Evolutionary conservation across 2,329 filamentous ascomycete genomes (phyloP), one percentile per base, ranked within the genome.

Genomic region (Pseudogymnoascus sp.): DNA sequence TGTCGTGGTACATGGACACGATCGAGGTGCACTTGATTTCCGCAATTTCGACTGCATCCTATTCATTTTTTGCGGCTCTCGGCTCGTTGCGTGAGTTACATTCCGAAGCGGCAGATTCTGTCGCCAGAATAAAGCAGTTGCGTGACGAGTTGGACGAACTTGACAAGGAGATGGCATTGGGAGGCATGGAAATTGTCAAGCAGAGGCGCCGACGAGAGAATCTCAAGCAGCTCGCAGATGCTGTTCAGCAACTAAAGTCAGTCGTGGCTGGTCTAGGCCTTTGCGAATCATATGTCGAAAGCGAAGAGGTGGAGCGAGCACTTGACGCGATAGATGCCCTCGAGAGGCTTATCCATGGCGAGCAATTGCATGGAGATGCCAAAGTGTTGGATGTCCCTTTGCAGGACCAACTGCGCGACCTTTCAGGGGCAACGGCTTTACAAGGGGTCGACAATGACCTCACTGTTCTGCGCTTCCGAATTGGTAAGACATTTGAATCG

Each of bases 1-100:
- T 99, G 11, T 97, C 95, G 0, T 99, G 95, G 95, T 99, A 99
- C 75, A 96, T 99, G 92, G 95, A 99, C 74, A 99, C 95, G 0
- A 92, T 99, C 21, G 95, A 99, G 74, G 91, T 99, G 63, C 95
- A 99, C 74, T 80, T 99, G 7, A 97, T 99, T 69, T 91, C 91
- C 33, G 96, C 93, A 0, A 99, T 99, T 67, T 97, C 93, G 2
- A 92, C 90, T 0, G 95, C 95, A 1, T 97, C 95, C 0, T 92
- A 91, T 0, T 96, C 93, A 0, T 99, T 99, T 75, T 99, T 99
- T 71, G 93, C 92, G 0, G 95, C 95, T 0, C 79, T 99, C 0
- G 93, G 95, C 0, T 96, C 93, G 0, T 79, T 99, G 35, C 89
- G 91, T 68, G 91, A 97, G 73, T 79, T 99, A 10, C 93, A 99